Conservation (phyloP, 768 basidiomycete genomes). For the Termitomyces sp. region DNA sequence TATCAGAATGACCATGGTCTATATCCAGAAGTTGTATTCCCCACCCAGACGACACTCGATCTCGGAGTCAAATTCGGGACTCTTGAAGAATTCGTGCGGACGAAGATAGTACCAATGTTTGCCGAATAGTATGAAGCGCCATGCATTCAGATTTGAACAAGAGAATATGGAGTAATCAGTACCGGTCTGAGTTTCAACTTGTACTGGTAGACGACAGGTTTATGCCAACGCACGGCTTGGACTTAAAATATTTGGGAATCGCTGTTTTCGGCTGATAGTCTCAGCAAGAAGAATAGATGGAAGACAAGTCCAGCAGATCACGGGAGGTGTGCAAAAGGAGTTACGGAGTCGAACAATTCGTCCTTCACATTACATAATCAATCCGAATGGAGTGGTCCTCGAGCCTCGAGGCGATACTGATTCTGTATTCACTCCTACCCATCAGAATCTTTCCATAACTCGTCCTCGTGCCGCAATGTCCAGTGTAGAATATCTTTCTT, state of each 20-base stretch:
- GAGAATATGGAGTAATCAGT: no score
- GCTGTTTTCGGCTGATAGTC: neutral
- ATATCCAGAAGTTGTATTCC: constrained; percentile 5
- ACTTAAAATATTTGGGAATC: neutral
- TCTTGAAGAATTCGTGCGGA: constrained; percentile 10
- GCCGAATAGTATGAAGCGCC: neutral
- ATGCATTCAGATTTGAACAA: neutral
- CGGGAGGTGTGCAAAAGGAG: neutral
- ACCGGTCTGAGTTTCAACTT: neutral
- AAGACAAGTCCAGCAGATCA: neutral
- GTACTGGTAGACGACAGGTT: neutral
- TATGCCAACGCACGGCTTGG: neutral
- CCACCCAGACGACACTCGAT: constrained; percentile 1
- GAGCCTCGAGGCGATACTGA: neutral
- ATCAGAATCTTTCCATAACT: neutral
- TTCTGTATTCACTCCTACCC: neutral
- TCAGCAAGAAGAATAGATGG: neutral
- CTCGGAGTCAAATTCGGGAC: constrained; percentile 10
- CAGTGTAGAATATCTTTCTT: constrained; percentile 12
- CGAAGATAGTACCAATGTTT: constrained; percentile 8
- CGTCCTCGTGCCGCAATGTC: constrained; percentile 5
- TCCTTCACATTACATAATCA: neutral
- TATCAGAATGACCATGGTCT: constrained; percentile 12
- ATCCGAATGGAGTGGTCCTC: neutral
- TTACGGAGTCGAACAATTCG: neutral